Evolutionary conservation across 768 basidiomycete species (phyloP).

Genomic region (Rossbeevera mucosa): DNA sequence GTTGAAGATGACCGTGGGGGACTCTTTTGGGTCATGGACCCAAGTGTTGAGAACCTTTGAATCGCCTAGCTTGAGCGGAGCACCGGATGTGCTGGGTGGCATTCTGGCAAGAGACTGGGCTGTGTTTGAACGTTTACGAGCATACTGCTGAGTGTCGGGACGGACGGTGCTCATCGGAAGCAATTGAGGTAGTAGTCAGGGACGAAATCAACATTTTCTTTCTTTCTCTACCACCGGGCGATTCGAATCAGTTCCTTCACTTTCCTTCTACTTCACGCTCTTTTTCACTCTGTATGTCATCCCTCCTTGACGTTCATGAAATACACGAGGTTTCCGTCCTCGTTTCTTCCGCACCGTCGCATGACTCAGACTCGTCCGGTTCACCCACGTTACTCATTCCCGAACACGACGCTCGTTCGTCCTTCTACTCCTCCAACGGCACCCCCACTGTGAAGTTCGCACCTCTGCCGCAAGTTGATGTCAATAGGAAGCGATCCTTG

Average conservation of each 20-base stretch:
- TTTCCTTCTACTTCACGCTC: constrained; percentile 24
- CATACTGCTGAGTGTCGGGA: constrained; percentile 48
- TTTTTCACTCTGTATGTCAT: constrained; percentile 14
- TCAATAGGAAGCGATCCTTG: constrained; percentile 44
- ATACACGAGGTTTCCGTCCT: constrained; percentile 14
- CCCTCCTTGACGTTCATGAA: constrained; percentile 14
- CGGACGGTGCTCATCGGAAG: constrained; percentile 53
- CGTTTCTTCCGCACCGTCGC: constrained; percentile 10
- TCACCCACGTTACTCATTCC: constrained; percentile 11
- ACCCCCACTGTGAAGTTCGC: constrained; percentile 35
- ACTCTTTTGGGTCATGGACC: constrained; percentile 70
- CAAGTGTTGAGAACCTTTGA: constrained; percentile 60
- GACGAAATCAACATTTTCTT: neutral
- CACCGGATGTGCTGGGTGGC: constrained; percentile 24
- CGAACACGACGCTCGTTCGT: constrained; percentile 13
- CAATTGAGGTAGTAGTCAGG: constrained; percentile 2
- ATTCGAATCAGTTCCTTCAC: constrained; percentile 1
- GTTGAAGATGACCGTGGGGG: constrained; percentile 59
- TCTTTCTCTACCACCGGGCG: constrained; percentile 11
- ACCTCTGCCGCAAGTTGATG: constrained; percentile 34
- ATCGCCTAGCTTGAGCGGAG: constrained; percentile 59
- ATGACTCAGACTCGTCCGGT: constrained; percentile 16
- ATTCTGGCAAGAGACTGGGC: constrained; percentile 60
- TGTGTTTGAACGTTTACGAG: constrained; percentile 70
- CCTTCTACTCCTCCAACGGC: constrained; percentile 12